phyloP scores from a whole-genome alignment of 2,329 filamentous ascomycete genomes.

The Epichloe festucae region DNA sequence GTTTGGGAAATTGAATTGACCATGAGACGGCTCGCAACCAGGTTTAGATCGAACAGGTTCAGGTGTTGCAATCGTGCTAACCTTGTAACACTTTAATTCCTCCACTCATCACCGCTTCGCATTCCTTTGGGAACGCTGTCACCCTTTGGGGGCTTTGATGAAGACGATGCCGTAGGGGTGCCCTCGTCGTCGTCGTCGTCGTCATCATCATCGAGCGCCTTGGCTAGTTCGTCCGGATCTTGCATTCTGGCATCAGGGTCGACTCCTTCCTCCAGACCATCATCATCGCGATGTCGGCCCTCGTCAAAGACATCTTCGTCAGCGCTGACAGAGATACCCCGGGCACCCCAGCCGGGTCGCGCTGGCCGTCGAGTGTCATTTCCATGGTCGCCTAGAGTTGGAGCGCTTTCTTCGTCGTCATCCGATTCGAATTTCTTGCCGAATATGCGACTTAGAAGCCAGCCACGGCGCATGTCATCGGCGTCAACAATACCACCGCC shows the following conservation, averaged over 20 bases:
- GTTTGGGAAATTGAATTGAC: background rate
- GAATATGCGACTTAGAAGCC: conserved; percentile 69
- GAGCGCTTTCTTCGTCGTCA: conserved; percentile 48
- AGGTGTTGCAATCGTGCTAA: no score
- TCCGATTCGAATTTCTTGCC: conserved; percentile 43
- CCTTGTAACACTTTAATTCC: conserved; percentile 16
- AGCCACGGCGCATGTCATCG: conserved; percentile 75
- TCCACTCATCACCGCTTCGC: conserved; percentile 35
- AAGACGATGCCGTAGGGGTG: conserved; percentile 10
- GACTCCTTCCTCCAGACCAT: conserved; percentile 30
- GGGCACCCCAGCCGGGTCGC: conserved; percentile 47
- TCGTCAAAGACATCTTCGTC: conserved; percentile 45
- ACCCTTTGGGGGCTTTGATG: conserved; percentile 14
- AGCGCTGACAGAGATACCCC: conserved; percentile 54
- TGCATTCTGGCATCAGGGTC: conserved; percentile 54
- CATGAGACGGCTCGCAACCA: background rate
- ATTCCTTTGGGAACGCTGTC: conserved; percentile 24
- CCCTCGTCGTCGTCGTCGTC: conserved; percentile 25
- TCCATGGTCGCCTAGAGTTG: conserved; percentile 29
- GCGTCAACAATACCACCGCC: conserved; percentile 77
- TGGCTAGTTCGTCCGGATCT: conserved; percentile 52
- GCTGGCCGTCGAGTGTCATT: conserved; percentile 15
- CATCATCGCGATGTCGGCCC: conserved; percentile 34
- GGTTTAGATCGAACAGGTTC: no score
- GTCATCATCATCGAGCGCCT: conserved; percentile 40